Conservation (phyloP, 768 basidiomycete genomes). For the Asterophora parasitica region DNA sequence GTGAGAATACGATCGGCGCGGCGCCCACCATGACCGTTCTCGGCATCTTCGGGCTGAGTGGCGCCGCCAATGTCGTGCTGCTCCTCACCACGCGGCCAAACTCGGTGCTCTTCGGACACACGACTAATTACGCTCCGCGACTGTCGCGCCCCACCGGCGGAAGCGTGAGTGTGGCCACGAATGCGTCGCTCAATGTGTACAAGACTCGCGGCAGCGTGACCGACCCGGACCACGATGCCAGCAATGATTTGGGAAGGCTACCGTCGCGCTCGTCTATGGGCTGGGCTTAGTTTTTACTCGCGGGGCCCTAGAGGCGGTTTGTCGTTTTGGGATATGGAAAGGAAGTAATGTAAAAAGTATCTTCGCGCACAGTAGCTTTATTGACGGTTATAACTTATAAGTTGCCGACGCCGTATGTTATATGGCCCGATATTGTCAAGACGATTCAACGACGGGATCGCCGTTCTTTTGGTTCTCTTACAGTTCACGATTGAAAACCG, state of each 20-base stretch:
- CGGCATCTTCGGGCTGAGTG: constrained; percentile 2
- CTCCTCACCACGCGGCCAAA: constrained; percentile 10
- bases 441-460: too few relatives aligned
- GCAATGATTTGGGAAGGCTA: constrained; percentile 7
- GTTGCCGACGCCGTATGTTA: too few relatives aligned
- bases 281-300: neutral
- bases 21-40: constrained; percentile 5
- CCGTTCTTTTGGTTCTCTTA: too few relatives aligned
- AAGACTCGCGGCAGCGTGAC: neutral
- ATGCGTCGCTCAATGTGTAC: neutral
- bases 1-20: constrained; percentile 5
- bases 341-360: too few relatives aligned
- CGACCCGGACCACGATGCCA: neutral
- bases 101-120: constrained; percentile 5
- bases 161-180: neutral
- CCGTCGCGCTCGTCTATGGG: constrained; percentile 7
- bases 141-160: neutral
- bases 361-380: too few relatives aligned
- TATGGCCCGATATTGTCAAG: too few relatives aligned
- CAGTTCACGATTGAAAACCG: too few relatives aligned
- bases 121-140: neutral
- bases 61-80: constrained; percentile 4
- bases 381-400: too few relatives aligned
- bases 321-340: too few relatives aligned
- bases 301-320: neutral